phyloP scores from a whole-genome alignment of 495 filamentous ascomycete species.

The Aspergillus conjunctus region DNA sequence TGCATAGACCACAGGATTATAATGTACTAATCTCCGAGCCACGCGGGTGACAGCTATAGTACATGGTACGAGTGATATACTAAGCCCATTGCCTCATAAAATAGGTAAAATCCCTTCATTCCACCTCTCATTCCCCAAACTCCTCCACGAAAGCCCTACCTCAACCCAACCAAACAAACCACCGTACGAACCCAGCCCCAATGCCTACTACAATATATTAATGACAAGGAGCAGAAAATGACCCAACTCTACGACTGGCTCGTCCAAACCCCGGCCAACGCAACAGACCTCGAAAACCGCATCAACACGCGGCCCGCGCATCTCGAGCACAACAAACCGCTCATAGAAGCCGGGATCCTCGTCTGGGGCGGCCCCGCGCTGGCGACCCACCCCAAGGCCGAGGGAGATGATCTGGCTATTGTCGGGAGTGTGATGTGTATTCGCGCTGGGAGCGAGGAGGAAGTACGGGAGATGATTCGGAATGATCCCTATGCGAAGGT shows the following conservation, averaged over 20 bases:
- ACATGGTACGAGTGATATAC: too few relatives aligned
- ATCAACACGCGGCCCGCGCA: not conserved
- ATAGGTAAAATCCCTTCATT: too few relatives aligned
- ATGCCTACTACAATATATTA: not conserved
- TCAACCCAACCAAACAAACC: not conserved
- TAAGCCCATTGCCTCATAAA: too few relatives aligned
- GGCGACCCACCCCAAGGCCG: not conserved
- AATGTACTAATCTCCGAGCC: too few relatives aligned
- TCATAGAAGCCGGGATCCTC: not conserved
- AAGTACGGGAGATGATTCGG: not conserved
- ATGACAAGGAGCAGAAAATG: too few relatives aligned
- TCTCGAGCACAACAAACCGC: not conserved
- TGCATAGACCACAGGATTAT: too few relatives aligned
- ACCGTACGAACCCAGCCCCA: not conserved
- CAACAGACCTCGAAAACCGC: not conserved
- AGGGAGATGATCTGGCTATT: not conserved
- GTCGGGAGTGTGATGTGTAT: not conserved
- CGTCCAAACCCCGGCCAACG: not conserved
- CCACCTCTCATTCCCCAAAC: too few relatives aligned
- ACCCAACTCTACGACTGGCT: not conserved
- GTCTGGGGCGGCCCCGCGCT: not conserved
- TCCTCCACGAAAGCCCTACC: too few relatives aligned
- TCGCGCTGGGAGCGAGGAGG: not conserved
- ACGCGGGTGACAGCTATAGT: too few relatives aligned
- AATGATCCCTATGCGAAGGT: not conserved